Percentiles rank a stretch among this genome's conserved stretches.
phyloP scores from a whole-genome alignment of 2,329 filamentous ascomycete genomes.

The Bisporella sp. region DNA sequence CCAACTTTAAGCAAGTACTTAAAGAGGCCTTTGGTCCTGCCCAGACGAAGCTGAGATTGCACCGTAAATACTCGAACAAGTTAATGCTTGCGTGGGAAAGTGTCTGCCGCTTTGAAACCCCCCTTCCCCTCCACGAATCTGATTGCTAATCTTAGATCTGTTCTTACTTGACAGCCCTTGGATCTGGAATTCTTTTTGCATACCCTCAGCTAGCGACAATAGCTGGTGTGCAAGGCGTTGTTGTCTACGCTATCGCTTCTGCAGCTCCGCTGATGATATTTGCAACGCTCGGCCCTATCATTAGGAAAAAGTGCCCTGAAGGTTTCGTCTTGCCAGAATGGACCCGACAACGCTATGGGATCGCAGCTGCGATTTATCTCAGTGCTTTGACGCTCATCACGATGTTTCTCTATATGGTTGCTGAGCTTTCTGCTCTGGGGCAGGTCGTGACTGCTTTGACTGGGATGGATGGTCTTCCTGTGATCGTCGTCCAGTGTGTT shows the following conservation, averaged over 20 bases:
- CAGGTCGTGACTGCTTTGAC: slow-evolving; percentile 72
- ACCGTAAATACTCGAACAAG: slow-evolving; percentile 97
- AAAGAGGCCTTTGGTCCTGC: slow-evolving; percentile 20
- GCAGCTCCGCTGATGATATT: slow-evolving; percentile 69
- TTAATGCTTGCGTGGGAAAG: slow-evolving; percentile 98
- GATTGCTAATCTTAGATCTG: slow-evolving; percentile 35
- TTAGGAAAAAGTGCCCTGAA: slow-evolving; percentile 72
- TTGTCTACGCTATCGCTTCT: slow-evolving; percentile 70
- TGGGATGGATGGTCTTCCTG: slow-evolving; percentile 65
- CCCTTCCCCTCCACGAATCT: slow-evolving; percentile 24
- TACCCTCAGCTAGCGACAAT: slow-evolving; percentile 78
- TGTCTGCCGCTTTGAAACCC: slow-evolving; percentile 74
- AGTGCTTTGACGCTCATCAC: slow-evolving; percentile 74
- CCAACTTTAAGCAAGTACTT: slow-evolving; percentile 37
- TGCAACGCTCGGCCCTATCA: slow-evolving; percentile 67
- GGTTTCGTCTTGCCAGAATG: slow-evolving; percentile 82
- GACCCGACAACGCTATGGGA: slow-evolving; percentile 72
- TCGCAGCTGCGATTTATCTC: slow-evolving; percentile 62
- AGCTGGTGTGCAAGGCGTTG: slow-evolving; percentile 68
- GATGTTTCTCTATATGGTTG: slow-evolving; percentile 81
- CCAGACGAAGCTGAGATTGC: slow-evolving; percentile 78
- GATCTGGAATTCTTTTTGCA: slow-evolving; percentile 75
- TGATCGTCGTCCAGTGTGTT: slow-evolving; percentile 69
- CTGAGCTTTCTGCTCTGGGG: slow-evolving; percentile 73
- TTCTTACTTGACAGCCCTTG: slow-evolving; percentile 53